Percentiles rank a stretch among this genome's conserved stretches.
phyloP scores from a whole-genome alignment of 1,284 basidiomycete genomes.

The Melanopsichium pennsylvanicum region DNA sequence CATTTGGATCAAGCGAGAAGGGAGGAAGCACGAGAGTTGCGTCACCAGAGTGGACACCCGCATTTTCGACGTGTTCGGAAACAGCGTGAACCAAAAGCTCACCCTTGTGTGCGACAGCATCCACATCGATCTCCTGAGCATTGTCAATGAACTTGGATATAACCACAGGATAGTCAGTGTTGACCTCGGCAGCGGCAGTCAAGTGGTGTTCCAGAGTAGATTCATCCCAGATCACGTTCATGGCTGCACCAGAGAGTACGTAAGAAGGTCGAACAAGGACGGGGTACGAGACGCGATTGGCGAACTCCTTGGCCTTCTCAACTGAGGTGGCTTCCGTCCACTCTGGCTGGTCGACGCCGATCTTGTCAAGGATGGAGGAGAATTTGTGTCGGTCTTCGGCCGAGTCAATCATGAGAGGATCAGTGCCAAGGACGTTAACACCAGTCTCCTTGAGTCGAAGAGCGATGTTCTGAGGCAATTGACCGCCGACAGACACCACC shows the following conservation, averaged over 20 bases:
- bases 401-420: conserved; percentile 92
- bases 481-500: conserved; percentile 94
- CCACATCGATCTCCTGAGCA: conserved; percentile 97
- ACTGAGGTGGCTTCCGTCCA: conserved; percentile 92
- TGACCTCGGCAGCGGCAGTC: conserved; percentile 91
- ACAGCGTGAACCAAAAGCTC: conserved; percentile 94
- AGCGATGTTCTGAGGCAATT: conserved; percentile 88
- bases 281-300: conserved; percentile 75
- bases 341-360: conserved; percentile 95
- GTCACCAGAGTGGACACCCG: conserved; percentile 98
- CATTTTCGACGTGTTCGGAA: conserved; percentile 98
- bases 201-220: conserved; percentile 87
- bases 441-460: conserved; percentile 88
- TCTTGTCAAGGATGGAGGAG: conserved; percentile 90
- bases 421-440: conserved; percentile 94
- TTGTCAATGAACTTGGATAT: conserved; percentile 98
- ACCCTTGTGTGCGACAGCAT: conserved; percentile 94
- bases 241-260: conserved; percentile 96
- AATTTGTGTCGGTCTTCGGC: conserved; percentile 99
- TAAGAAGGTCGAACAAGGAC: conserved; percentile 72
- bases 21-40: conserved; percentile 98
- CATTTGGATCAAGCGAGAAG: conserved; percentile 78
- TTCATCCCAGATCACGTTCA: conserved; percentile 98
- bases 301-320: conserved; percentile 90
- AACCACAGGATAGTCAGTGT: conserved; percentile 95